Percentiles rank a stretch among this genome's conserved stretches.
Evolutionary conservation across 2,329 filamentous ascomycete genomes (phyloP).

Genomic region (Nectriaceae sp.): DNA sequence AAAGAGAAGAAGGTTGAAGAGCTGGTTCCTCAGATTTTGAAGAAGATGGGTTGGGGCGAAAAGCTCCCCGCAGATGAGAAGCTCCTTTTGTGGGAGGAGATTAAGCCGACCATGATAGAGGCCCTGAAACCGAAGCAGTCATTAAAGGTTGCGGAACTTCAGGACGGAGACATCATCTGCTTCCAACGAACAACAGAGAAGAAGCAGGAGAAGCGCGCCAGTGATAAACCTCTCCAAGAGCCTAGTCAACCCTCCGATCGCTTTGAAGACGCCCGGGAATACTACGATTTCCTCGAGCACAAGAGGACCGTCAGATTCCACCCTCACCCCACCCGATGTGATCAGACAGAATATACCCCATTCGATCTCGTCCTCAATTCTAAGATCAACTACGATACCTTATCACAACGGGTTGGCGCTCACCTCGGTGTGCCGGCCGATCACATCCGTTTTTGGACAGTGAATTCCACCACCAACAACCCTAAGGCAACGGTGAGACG

Average conservation of each 20-base stretch:
- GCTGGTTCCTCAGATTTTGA: slow-evolving; percentile 73
- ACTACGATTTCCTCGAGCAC: slow-evolving; percentile 92
- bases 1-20: slow-evolving; percentile 89
- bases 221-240: slow-evolving; percentile 34
- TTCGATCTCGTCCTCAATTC: slow-evolving; percentile 82
- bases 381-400: slow-evolving; percentile 86
- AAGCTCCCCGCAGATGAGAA: slow-evolving; percentile 66
- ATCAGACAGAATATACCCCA: slow-evolving; percentile 57
- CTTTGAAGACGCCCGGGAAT: slow-evolving; percentile 74
- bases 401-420: slow-evolving; percentile 81
- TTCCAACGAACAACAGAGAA: slow-evolving; percentile 71
- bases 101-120: slow-evolving; percentile 98
- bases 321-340: slow-evolving; percentile 62
- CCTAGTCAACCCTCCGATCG: slow-evolving; percentile 45
- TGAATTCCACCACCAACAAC: slow-evolving; percentile 74
- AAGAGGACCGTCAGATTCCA: slow-evolving; percentile 78
- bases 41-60: slow-evolving; percentile 83
- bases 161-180: slow-evolving; percentile 95
- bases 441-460: slow-evolving; percentile 88
- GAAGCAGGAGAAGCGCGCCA: slow-evolving; percentile 27
- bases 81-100: slow-evolving; percentile 85
- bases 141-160: slow-evolving; percentile 87
- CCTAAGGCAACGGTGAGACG: slow-evolving; percentile 80
- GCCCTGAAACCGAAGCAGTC: slow-evolving; percentile 88
- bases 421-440: slow-evolving; percentile 77